These are phyloP conservation scores for Sporothrix variecibatus DNA, from an alignment of 2,329 filamentous ascomycete species.

Conservation along the genomic window DNA sequence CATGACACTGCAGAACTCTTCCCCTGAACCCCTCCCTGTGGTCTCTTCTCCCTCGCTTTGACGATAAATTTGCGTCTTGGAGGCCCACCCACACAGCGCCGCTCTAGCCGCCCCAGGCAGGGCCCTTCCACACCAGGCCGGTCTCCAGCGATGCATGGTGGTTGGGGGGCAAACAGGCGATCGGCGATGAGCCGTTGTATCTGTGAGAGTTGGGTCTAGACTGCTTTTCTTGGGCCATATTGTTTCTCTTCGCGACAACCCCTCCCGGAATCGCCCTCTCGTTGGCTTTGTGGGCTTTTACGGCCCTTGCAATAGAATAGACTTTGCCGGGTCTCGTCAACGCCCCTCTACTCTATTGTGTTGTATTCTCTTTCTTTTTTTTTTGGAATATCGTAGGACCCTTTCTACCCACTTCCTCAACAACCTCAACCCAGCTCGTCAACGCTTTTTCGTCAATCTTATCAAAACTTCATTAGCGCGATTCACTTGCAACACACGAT, in stretches of 20 bases:
- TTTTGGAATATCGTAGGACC: background rate
- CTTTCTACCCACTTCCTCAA: conserved; percentile 13
- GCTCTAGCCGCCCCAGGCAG: background rate
- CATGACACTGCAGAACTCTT: background rate
- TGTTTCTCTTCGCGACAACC: background rate
- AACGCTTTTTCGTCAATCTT: background rate
- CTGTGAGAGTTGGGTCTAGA: background rate
- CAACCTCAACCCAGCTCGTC: conserved; percentile 7
- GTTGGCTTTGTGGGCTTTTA: background rate
- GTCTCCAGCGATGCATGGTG: background rate
- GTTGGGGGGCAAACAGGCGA: background rate
- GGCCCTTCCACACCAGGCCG: background rate
- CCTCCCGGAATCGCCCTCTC: background rate
- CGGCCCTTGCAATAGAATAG: background rate
- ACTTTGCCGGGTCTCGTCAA: background rate
- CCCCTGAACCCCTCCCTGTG: background rate
- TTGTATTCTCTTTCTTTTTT: background rate
- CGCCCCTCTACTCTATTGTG: background rate
- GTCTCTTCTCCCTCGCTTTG: background rate
- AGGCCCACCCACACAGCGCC: background rate
- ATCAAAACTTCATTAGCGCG: background rate
- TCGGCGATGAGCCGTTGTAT: conserved; percentile 12
- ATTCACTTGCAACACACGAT: background rate
- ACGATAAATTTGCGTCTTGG: background rate
- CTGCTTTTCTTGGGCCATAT: background rate